Base-by-base conservation (phyloP, 306 rosid species). In the Amphicarpaea edgeworthii region DNA sequence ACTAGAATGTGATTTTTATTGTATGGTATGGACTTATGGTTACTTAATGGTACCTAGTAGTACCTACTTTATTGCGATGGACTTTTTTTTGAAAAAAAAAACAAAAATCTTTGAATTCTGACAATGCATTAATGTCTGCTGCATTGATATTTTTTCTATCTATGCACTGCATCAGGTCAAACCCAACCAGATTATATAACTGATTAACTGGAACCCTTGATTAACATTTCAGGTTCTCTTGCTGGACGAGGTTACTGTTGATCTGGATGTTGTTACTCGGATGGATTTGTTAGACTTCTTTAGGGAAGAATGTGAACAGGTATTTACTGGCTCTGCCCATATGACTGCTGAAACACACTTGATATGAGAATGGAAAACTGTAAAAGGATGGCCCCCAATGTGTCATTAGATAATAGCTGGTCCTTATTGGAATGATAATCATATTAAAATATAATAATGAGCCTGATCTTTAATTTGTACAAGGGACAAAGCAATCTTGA, bases 281-380 rank as follows among this genome's bases (percentile, higher is more conserved):
- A 47, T 95, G 88, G 98, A 95, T 87, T 85, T 92, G 42, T 83
- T 95, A 28, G 96, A 89, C 58, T 95, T 90, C 80, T 85, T 95
- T 83, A 90, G 61, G 87, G 97, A 92, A 89, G 98, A 95, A 86
- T 95, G 98, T 46, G 92, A 92, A n/a, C 92, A 89, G 98, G 97
- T 95, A 86, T 78, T 76, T 81, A 72, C 74, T 74, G 53, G 62
- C 62, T 80, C 65, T 50, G 60, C 63, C 72, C 73, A 59, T 81
- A 50, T 79, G 59, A 74, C 54, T 60, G 37, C 38, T 71, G 73
- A 78, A 74, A 70, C 24, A 46, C 72, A 5, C 73, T 47, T 50
- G 43, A 54, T 19, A 28, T 37, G 46, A 61, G 4, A 60, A 54
- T 50, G 71, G 50, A 40, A 57, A 60, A 72, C 47, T 28, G 74